Evolutionary conservation across 192 early-diverging fungal genomes (phyloP), one percentile per base, ranked within the genome.

Genomic region (Coemansia javaensis): DNA sequence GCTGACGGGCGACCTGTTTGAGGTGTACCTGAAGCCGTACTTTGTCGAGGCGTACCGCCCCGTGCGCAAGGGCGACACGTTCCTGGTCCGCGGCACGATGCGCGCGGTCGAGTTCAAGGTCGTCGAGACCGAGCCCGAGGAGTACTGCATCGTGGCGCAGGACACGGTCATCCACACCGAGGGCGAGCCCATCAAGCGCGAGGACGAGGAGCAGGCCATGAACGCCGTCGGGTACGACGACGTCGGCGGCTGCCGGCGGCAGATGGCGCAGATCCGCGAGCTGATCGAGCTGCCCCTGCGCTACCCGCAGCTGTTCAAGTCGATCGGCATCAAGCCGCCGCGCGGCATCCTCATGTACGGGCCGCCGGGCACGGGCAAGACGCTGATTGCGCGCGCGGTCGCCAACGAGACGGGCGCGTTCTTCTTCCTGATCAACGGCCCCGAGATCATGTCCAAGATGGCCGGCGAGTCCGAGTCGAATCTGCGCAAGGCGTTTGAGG

Each of bases 361-460:
- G 35, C 96, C 96, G 14, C 96, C 96, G 12, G 96, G 96, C 77
- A 98, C 94, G 9, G 96, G 96, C 78, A 99, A 99, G 73, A 99
- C 96, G 8, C 78, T 99, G 54, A 94, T 99, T 77, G 96, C 96
- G 6, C 87, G 94, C 52, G 94, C 97, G 6, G 94, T 99, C 4
- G 97, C 97, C 44, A 98, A 98, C 69, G 97, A 99, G 70, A 98
- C 94, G 24, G 97, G 96, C 22, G 96, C 94, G 13, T 98, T 98
- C 87, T 94, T 99, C 82, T 98, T 99, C 78, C 69, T 94, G 40
- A 98, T 99, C 77, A 98, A 98, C 63, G 96, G 94, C 31, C 96
- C 96, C 41, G 94, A 98, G 65, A 98, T 99, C 64, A 98, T 99
- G 94, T 94, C 91, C 57, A 98, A 98, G 79, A 99, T 99, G 96